phyloP scores from a whole-genome alignment of 495 filamentous ascomycete species.

The Penicillium crystallinum region DNA sequence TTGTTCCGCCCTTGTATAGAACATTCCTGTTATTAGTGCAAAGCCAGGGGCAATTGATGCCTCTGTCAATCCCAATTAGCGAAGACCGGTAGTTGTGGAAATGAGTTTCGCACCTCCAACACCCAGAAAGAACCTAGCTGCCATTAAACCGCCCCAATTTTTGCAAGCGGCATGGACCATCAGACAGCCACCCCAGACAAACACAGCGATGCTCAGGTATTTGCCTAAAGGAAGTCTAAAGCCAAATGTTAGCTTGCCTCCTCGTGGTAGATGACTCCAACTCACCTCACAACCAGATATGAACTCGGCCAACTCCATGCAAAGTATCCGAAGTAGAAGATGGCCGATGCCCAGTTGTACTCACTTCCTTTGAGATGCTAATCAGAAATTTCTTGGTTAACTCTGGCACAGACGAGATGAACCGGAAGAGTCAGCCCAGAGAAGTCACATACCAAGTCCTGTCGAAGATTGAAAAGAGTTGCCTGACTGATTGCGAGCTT shows the following conservation, averaged over 20 bases:
- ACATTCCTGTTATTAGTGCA: slow-evolving; percentile 54
- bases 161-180: slow-evolving; percentile 44
- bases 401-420: no score
- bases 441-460: slow-evolving; percentile 29
- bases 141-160: slow-evolving; percentile 44
- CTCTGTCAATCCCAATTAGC: slow-evolving; percentile 24
- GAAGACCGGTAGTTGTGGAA: not conserved
- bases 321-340: slow-evolving; percentile 51
- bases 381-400: not conserved
- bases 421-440: no score
- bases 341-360: slow-evolving; percentile 44
- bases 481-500: slow-evolving; percentile 54
- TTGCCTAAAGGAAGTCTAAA: slow-evolving; percentile 50
- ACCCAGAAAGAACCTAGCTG: slow-evolving; percentile 49
- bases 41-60: slow-evolving; percentile 54
- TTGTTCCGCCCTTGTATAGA: slow-evolving; percentile 50
- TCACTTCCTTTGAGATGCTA: slow-evolving; percentile 35
- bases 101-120: slow-evolving; percentile 21
- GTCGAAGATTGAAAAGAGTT: slow-evolving; percentile 42
- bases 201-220: slow-evolving; percentile 34
- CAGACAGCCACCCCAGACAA: slow-evolving; percentile 28
- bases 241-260: slow-evolving; percentile 32
- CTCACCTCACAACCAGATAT: slow-evolving; percentile 39
- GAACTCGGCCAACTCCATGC: slow-evolving; percentile 46
- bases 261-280: not conserved